These are phyloP conservation scores for Penicillium steckii DNA, from an alignment of 495 filamentous ascomycete species.

Conservation along the genomic window DNA sequence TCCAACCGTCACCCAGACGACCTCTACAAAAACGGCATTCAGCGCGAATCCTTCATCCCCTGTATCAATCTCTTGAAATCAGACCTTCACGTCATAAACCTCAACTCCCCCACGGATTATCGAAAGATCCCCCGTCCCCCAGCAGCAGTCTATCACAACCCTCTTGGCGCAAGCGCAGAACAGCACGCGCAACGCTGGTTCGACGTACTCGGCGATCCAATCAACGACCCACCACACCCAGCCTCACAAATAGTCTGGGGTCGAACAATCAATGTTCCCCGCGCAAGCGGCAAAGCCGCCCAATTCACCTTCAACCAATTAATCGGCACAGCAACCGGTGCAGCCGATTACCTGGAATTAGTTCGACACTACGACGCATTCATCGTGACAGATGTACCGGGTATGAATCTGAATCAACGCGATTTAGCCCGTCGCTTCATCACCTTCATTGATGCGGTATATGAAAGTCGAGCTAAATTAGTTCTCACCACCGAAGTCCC, in stretches of 20 bases:
- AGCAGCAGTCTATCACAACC: constrained; percentile 88
- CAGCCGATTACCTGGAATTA: constrained; percentile 93
- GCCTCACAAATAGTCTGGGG: constrained; percentile 92
- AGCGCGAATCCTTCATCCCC: constrained; percentile 91
- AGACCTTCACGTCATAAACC: constrained; percentile 82
- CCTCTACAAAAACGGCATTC: constrained; percentile 96
- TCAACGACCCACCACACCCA: constrained; percentile 70
- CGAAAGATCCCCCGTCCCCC: constrained; percentile 93
- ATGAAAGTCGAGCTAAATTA: constrained; percentile 85
- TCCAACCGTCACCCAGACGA: constrained; percentile 97
- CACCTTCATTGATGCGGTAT: constrained; percentile 94
- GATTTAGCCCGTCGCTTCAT: constrained; percentile 93
- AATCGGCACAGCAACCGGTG: constrained; percentile 81
- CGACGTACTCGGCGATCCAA: constrained; percentile 81
- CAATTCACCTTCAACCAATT: constrained; percentile 89
- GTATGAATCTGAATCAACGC: constrained; percentile 82
- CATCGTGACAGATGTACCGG: constrained; percentile 85
- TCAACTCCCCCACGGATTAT: constrained; percentile 95
- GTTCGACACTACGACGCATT: constrained; percentile 90
- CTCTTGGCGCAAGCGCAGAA: constrained; percentile 71
- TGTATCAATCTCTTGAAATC: constrained; percentile 89
- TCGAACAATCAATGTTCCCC: constrained; percentile 79
- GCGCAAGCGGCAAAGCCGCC: constrained; percentile 82
- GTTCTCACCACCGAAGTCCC: constrained; percentile 88
- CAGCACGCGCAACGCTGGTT: constrained; percentile 94